Evolutionary conservation across 1,284 basidiomycete species (phyloP), one percentile per base, ranked within the genome.

Genomic region (Austroboletus novae-zelandiae): DNA sequence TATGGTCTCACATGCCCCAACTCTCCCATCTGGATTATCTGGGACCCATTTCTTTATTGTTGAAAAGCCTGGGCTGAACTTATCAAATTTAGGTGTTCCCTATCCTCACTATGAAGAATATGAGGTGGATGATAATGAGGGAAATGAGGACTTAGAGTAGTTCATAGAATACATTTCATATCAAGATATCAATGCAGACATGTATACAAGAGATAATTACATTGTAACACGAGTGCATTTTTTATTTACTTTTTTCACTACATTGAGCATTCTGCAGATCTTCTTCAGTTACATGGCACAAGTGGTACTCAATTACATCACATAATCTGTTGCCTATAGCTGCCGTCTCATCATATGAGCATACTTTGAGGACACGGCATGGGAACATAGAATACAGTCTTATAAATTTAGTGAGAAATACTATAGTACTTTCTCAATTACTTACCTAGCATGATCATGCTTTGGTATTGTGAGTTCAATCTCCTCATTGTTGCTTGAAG

Each of bases 1-100:
- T 0, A 64, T 71, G 65, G 41, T 56, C 1, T 57, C 57, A 11
- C 48, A 54, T n/a, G 30, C 29, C 23, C 34, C n/a, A 15, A 51
- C 29, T 35, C 34, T 35, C 15, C 44, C 47, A 4, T 30, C 17
- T 17, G 45, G 36, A 23, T 9, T 14, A 14, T 31, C 18, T 4
- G 35, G 48, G 20, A 27, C 20, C 9, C 23, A 32, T 1, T 53
- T 50, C 40, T 44, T 50, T 20, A 9, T 51, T 13, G 15, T 51
- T 1, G 40, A 54, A 17, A 54, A 47, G 23, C 52, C 48, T 6
- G 39, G 52, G 18, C 42, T 54, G 15, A 49, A 54, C 14, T 31
- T 54, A 5, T 44, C 45, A 3, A 20, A 46, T 3, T 27, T 50
- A 14, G 34, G 18, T 9, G 41, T 44, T 10, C 36, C 30, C 30